phyloP scores from a whole-genome alignment of 2,329 filamentous ascomycete genomes.

The Verticillium albo-atrum region DNA sequence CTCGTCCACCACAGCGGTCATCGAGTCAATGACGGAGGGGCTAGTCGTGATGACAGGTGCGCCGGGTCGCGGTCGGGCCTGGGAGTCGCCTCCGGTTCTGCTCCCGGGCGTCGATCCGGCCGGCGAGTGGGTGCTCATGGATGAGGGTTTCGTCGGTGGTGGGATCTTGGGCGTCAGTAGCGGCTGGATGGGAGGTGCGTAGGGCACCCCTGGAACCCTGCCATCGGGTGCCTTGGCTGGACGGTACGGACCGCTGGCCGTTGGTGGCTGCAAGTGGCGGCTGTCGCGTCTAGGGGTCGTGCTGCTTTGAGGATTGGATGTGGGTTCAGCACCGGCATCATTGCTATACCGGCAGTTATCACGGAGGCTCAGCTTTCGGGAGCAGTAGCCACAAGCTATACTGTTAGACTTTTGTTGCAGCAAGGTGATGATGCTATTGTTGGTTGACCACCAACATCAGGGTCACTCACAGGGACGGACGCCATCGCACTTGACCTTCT shows the following conservation, averaged over 20 bases:
- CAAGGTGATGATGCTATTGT: no score
- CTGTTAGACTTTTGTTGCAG: not conserved
- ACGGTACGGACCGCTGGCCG: not conserved
- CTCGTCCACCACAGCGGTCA: slow-evolving; percentile 39
- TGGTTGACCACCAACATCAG: not conserved
- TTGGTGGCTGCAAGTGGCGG: not conserved
- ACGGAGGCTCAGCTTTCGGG: slow-evolving; percentile 20
- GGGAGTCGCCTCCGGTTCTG: not conserved
- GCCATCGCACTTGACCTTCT: slow-evolving; percentile 39
- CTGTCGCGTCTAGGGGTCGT: not conserved
- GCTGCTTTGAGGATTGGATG: not conserved
- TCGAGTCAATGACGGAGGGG: slow-evolving; percentile 35
- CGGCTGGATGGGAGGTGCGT: not conserved
- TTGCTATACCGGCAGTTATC: slow-evolving; percentile 22
- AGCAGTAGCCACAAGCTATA: slow-evolving; percentile 26
- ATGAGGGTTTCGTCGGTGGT: not conserved
- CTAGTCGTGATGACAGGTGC: slow-evolving; percentile 4
- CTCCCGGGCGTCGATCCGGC: not conserved
- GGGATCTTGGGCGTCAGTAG: not conserved
- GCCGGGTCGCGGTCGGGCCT: not conserved
- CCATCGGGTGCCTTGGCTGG: not conserved
- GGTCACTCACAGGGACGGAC: slow-evolving; percentile 26
- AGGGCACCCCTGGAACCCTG: not conserved
- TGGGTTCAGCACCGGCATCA: not conserved
- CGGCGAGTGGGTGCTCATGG: not conserved